These are phyloP conservation scores for Alternaria ethzedia DNA, from an alignment of 2,329 filamentous ascomycete species.

Conservation along the genomic window DNA sequence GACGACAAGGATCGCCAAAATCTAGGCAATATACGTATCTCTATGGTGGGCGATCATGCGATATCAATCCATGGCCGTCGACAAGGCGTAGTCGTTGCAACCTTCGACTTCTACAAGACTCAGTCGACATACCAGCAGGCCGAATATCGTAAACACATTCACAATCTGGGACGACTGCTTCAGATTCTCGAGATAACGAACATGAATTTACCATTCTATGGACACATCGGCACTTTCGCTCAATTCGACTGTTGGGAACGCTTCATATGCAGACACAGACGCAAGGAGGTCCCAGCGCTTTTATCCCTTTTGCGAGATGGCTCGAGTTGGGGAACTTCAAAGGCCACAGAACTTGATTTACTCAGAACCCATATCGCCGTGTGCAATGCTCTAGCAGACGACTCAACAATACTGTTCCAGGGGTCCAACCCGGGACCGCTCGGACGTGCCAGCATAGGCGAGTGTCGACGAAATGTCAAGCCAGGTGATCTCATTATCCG, in stretches of 20 bases:
- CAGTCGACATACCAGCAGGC: neutral
- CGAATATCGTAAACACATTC: neutral
- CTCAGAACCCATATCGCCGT: neutral
- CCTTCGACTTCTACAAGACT: neutral
- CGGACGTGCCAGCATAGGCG: neutral
- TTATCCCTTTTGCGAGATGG: too few relatives aligned
- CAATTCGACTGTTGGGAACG: too few relatives aligned
- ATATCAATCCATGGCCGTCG: neutral
- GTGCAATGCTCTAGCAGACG: neutral
- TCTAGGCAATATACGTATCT: neutral
- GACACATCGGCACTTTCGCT: too few relatives aligned
- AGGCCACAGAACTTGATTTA: too few relatives aligned
- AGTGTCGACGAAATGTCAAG: neutral
- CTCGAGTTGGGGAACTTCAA: too few relatives aligned
- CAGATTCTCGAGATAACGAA: neutral
- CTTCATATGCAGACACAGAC: too few relatives aligned
- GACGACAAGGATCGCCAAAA: too few relatives aligned
- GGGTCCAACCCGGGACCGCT: neutral
- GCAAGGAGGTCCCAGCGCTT: too few relatives aligned
- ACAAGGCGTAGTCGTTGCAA: neutral
- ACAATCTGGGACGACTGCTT: neutral
- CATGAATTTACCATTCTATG: too few relatives aligned
- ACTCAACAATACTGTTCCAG: neutral
- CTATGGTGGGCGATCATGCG: neutral
- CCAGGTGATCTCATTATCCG: neutral